Conservation (phyloP, 192 early-diverging fungal genomes). For the Coemansia erecta region DNA sequence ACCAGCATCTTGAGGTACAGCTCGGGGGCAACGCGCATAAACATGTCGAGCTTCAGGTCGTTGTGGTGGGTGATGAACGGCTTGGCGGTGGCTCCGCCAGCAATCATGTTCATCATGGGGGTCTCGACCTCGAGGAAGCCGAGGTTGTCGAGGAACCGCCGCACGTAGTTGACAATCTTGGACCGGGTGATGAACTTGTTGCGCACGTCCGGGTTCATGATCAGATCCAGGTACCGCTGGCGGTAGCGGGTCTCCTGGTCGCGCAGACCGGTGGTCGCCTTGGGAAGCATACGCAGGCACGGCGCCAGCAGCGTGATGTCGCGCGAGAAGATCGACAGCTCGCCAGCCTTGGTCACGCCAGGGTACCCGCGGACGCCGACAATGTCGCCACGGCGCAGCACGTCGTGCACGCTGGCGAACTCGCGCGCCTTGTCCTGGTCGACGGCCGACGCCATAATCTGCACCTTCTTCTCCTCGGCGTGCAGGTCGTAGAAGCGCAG, state of each 20-base stretch:
- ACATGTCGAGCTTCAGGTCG: slow-evolving; percentile 96
- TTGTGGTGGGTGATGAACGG: slow-evolving; percentile 99
- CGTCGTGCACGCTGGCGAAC: slow-evolving; percentile 78
- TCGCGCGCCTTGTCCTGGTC: slow-evolving; percentile 66
- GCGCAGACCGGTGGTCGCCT: slow-evolving; percentile 91
- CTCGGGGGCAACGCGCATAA: slow-evolving; percentile 98
- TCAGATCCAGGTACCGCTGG: slow-evolving; percentile 96
- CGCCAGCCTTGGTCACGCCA: slow-evolving; percentile 90
- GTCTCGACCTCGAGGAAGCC: slow-evolving; percentile 99
- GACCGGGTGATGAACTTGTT: slow-evolving; percentile 92
- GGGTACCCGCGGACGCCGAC: slow-evolving; percentile 90
- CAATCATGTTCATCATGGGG: slow-evolving; percentile 99
- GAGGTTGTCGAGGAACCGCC: slow-evolving; percentile 89
- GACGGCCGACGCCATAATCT: slow-evolving; percentile 78
- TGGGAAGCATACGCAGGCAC: slow-evolving; percentile 95
- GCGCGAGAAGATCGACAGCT: slow-evolving; percentile 92
- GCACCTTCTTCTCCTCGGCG: slow-evolving; percentile 88
- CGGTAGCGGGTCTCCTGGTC: slow-evolving; percentile 97
- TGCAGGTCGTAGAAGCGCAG: slow-evolving; percentile 97
- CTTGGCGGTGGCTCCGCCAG: slow-evolving; percentile 97
- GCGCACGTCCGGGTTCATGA: slow-evolving; percentile 96
- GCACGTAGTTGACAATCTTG: slow-evolving; percentile 94
- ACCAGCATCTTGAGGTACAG: slow-evolving; percentile 97
- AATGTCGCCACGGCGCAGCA: slow-evolving; percentile 92
- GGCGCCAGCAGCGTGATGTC: slow-evolving; percentile 87